These are phyloP conservation scores for Erysimum cheiri DNA, from an alignment of 441 rosid species.

Conservation along the genomic window DNA sequence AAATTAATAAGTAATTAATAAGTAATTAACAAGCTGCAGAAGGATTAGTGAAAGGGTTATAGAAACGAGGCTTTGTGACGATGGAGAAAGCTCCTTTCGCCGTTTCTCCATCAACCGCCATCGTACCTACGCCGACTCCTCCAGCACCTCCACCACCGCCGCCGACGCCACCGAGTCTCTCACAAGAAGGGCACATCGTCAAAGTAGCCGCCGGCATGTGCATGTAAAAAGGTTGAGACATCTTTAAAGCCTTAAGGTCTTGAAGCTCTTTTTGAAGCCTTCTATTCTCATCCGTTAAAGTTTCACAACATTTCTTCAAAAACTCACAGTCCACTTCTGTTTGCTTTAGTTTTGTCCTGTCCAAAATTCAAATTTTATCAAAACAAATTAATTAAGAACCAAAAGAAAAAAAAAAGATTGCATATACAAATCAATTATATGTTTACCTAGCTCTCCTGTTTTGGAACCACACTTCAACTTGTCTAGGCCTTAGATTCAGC, in stretches of 20 bases:
- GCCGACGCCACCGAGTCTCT: constrained; percentile 59
- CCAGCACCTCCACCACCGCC: constrained; percentile 39
- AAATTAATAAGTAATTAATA: too few species aligned
- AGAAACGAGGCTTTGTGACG: constrained; percentile 70
- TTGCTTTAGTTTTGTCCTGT: constrained; percentile 80
- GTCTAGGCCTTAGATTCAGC: constrained; percentile 66
- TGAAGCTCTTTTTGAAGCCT: constrained; percentile 73
- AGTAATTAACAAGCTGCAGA: constrained; percentile 79
- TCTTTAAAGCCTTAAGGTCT: constrained; percentile 71
- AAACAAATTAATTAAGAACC: not conserved
- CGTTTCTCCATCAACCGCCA: constrained; percentile 37
- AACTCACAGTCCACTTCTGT: constrained; percentile 75
- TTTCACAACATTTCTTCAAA: constrained; percentile 69
- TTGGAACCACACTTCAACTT: constrained; percentile 83
- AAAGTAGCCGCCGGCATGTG: constrained; percentile 75
- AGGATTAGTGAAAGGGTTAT: constrained; percentile 72
- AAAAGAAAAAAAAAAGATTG: not conserved
- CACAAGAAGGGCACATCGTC: constrained; percentile 78
- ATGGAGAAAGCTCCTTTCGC: constrained; percentile 60
- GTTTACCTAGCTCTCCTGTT: constrained; percentile 74
- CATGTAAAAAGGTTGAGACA: constrained; percentile 76
- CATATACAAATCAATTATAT: not conserved
- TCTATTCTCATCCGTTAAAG: constrained; percentile 69
- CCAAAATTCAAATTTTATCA: not conserved
- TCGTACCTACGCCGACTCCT: constrained; percentile 29